A percentile compares a stretch with the other conserved stretches of the same genome.
These are phyloP conservation scores for Viridothelium virens DNA, from an alignment of 495 filamentous ascomycete genomes.

Conservation along the genomic window DNA sequence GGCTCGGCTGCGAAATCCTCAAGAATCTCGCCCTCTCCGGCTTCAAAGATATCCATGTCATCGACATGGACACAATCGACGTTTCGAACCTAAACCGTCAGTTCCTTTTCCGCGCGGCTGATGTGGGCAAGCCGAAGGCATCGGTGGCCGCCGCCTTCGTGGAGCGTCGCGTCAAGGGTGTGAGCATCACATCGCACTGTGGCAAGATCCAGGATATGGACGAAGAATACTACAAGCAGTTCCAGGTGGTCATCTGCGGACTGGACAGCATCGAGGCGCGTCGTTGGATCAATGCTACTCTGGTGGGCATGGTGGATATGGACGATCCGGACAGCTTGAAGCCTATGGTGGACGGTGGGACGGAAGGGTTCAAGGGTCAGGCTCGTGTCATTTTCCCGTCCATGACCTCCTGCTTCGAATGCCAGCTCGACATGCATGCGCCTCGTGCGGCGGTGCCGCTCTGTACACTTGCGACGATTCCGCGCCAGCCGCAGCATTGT, in stretches of 20 bases:
- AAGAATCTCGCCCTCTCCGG: slow-evolving; percentile 95
- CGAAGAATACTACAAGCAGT: slow-evolving; percentile 96
- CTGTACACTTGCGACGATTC: slow-evolving; percentile 94
- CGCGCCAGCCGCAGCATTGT: slow-evolving; percentile 94
- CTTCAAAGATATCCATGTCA: slow-evolving; percentile 95
- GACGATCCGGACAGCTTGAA: slow-evolving; percentile 75
- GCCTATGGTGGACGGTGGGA: slow-evolving; percentile 92
- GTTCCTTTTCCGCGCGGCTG: slow-evolving; percentile 86
- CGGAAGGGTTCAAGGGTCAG: slow-evolving; percentile 97
- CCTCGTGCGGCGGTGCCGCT: slow-evolving; percentile 89
- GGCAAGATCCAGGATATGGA: slow-evolving; percentile 96
- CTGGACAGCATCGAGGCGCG: slow-evolving; percentile 95
- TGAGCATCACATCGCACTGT: slow-evolving; percentile 87
- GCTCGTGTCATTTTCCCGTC: slow-evolving; percentile 87
- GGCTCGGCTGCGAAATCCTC: slow-evolving; percentile 90
- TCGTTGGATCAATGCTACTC: slow-evolving; percentile 93
- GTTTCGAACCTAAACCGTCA: slow-evolving; percentile 97
- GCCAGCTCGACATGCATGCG: slow-evolving; percentile 96
- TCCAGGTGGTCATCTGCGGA: slow-evolving; percentile 89
- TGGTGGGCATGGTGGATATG: slow-evolving; percentile 80
- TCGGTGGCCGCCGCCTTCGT: slow-evolving; percentile 89
- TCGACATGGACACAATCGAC: slow-evolving; percentile 99
- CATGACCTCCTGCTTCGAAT: slow-evolving; percentile 92
- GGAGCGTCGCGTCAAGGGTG: slow-evolving; percentile 75
- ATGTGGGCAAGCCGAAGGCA: slow-evolving; percentile 92